These are phyloP conservation scores for Pyrenophora tritici-repentis DNA, from an alignment of 2,329 filamentous ascomycete species.

Conservation along the genomic window DNA sequence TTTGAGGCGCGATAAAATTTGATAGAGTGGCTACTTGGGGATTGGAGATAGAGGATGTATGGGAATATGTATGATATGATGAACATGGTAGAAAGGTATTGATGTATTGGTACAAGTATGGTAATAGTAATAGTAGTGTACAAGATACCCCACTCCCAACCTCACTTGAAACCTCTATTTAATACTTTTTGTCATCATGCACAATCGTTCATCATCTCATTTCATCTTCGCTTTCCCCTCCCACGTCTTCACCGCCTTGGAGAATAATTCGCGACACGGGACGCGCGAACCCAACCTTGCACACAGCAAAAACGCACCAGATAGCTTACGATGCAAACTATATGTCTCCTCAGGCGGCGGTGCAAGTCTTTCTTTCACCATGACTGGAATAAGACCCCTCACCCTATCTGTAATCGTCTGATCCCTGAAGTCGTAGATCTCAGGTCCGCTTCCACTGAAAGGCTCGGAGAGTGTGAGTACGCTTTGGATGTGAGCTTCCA, in stretches of 20 bases:
- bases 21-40: too few relatives aligned
- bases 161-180: too few relatives aligned
- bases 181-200: too few relatives aligned
- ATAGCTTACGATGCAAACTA: conserved; percentile 90
- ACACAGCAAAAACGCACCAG: conserved; percentile 91
- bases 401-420: conserved; percentile 98
- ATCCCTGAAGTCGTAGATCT: conserved; percentile 86
- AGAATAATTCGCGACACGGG: conserved; percentile 79
- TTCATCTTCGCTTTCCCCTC: conserved; percentile 23
- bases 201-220: not conserved
- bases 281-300: conserved; percentile 84
- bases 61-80: too few relatives aligned
- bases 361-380: conserved; percentile 85
- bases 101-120: too few relatives aligned
- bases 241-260: conserved; percentile 54
- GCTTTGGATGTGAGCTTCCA: conserved; percentile 86
- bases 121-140: not conserved
- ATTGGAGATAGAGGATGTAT: too few relatives aligned
- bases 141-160: not conserved
- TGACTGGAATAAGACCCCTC: conserved; percentile 83
- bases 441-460: conserved; percentile 74
- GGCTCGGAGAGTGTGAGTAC: conserved; percentile 92
- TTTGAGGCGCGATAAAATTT: conserved; percentile 21
- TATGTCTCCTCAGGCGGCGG: conserved; percentile 98
- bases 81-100: too few relatives aligned